Evolutionary conservation across 192 early-diverging fungal genomes (phyloP).

Genomic region (Haplosporangium gracile): DNA sequence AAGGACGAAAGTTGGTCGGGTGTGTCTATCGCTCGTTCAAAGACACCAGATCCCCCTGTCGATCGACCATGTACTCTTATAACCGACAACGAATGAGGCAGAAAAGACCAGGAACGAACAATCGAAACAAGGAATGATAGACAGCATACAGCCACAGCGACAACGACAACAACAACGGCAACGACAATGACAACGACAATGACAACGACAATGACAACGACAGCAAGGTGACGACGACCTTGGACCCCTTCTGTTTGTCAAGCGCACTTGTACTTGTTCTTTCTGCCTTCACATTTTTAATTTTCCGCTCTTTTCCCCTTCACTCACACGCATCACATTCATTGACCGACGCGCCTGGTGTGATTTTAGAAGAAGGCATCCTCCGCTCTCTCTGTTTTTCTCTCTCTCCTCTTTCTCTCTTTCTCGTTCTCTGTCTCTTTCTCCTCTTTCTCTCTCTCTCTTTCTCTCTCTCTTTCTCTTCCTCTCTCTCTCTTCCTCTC

Average conservation of each 20-base stretch:
- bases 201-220: not conserved
- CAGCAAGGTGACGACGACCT: too few relatives aligned
- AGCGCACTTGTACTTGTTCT: too few relatives aligned
- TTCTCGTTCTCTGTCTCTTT: not conserved
- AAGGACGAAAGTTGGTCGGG: not conserved
- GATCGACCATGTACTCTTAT: not conserved
- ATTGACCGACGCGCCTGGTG: not conserved
- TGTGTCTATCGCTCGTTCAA: not conserved
- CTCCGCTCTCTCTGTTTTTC: not conserved
- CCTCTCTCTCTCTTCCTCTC: too few relatives aligned
- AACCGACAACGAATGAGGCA: not conserved
- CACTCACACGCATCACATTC: not conserved
- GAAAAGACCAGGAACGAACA: not conserved
- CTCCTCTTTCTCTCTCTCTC: not conserved
- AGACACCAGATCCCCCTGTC: slow-evolving; percentile 8
- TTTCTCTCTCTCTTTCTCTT: too few relatives aligned
- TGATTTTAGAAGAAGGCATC: not conserved
- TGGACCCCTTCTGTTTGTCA: too few relatives aligned
- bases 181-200: not conserved
- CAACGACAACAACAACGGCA: too few relatives aligned
- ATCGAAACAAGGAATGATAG: not conserved
- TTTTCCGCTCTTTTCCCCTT: not conserved
- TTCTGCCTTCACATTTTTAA: not conserved
- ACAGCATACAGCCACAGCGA: not conserved
- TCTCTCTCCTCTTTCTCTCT: not conserved